A percentile compares a stretch with the other conserved stretches of the same genome.
Evolutionary conservation across 441 rosid genomes (phyloP).

Genomic region (Populus hybrid): DNA sequence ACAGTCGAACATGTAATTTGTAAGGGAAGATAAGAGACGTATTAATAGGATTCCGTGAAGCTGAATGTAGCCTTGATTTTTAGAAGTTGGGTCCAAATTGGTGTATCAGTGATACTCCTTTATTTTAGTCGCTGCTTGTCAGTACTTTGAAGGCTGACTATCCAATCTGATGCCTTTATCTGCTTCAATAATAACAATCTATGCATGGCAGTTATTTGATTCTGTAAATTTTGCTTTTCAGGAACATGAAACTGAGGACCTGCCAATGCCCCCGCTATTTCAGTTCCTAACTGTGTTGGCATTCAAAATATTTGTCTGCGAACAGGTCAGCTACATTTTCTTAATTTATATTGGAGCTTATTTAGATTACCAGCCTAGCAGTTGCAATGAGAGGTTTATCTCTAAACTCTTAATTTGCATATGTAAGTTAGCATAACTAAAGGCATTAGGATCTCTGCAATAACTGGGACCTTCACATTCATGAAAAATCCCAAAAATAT

Average conservation of each 20-base stretch:
- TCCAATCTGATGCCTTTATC: constrained; percentile 4
- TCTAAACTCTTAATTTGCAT: neutral
- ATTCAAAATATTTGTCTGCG: constrained; percentile 68
- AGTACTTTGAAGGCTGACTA: neutral
- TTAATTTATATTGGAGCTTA: constrained; percentile 5
- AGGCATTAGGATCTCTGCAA: neutral
- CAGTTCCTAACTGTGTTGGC: constrained; percentile 87
- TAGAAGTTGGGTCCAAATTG: too few relatives aligned
- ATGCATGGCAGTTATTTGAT: constrained; percentile 6
- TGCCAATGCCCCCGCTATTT: constrained; percentile 91
- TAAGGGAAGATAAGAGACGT: too few relatives aligned
- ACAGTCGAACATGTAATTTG: too few relatives aligned
- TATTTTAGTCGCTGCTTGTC: too few relatives aligned
- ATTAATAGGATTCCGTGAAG: too few relatives aligned
- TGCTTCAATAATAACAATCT: neutral
- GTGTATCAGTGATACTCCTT: too few relatives aligned
- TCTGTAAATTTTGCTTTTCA: constrained; percentile 32
- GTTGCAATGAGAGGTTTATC: neutral
- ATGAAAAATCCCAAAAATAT: neutral
- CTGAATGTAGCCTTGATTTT: too few relatives aligned
- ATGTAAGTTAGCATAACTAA: neutral
- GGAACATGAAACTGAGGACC: constrained; percentile 66
- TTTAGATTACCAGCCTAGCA: neutral
- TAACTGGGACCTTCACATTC: neutral
- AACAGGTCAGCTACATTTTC: constrained; percentile 48